Evolutionary conservation across 768 basidiomycete species (phyloP), one percentile per base, ranked within the genome.

Genomic region (Hirschioporus abietinus): DNA sequence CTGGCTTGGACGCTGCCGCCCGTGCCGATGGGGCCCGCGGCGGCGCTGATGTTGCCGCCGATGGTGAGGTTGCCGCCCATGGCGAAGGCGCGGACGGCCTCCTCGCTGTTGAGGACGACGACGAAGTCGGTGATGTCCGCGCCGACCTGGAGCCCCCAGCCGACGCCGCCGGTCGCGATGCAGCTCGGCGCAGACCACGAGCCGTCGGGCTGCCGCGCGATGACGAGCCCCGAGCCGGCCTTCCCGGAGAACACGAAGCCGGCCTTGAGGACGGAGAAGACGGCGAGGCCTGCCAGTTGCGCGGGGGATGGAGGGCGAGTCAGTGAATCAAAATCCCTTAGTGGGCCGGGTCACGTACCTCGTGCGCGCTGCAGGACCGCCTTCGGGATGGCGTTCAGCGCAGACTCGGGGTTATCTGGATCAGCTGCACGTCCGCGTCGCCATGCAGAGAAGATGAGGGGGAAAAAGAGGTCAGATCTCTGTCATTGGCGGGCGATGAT

Each of bases 111-210:
- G 73, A 99, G 89, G 52, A 99, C 95, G 75, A 99, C 88, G 66
- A 99, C 96, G 70, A 98, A 97, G 75, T 98, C 95, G 61, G 89
- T 91, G 75, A 96, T 86, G 79, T 97, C 96, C 1, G 96, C 96
- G 62, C 96, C 96, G 66, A 96, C 93, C 78, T 99, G 96, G 58
- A 96, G 87, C 35, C 94, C 94, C 91, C 94, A 94, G 18, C 95
- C 94, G 12, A 96, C 84, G 36, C 96, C 96, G 20, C 92, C 96
- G 0, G 95, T 99, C 34, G 93, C 96, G 74, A 99, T 96, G 79
- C 96, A 98, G 25, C 92, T 95, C 2, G 96, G 96, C 0, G 96
- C 96, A 62, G 92, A 94, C 95, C 95, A 97, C 10, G 93, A 95
- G 71, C 96, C 96, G 73, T 98, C 95, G 9, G 93, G 91, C 59